Evolutionary conservation across 768 basidiomycete genomes (phyloP).

Genomic region (Mycena venus): DNA sequence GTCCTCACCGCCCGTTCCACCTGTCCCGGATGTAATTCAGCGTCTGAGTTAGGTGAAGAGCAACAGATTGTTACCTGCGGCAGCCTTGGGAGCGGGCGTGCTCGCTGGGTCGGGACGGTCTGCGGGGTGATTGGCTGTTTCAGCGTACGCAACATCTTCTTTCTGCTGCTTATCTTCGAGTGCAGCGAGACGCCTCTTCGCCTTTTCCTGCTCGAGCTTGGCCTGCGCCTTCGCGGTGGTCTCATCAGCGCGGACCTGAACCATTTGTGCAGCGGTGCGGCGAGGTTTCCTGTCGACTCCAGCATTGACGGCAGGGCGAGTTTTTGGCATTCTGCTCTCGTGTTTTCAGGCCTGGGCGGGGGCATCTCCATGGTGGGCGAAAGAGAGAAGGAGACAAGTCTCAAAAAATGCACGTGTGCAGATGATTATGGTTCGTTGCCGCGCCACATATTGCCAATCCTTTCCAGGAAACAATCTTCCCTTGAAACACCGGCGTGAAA

Average conservation of each 20-base stretch:
- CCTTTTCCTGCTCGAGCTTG: not conserved
- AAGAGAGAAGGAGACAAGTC: not conserved
- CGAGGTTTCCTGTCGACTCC: not conserved
- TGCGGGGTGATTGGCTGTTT: not conserved
- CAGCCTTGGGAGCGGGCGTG: not conserved
- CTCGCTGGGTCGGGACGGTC: not conserved
- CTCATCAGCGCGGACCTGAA: not conserved
- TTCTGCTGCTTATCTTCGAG: constrained; percentile 9
- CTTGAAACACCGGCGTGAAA: too few relatives aligned
- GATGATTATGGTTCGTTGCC: not conserved
- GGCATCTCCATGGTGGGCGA: constrained; percentile 11
- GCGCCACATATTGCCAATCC: too few relatives aligned
- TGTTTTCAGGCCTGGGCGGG: not conserved
- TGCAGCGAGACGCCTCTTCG: not conserved
- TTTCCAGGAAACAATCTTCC: too few relatives aligned
- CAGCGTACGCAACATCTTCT: not conserved
- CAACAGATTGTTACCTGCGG: not conserved
- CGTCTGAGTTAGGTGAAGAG: not conserved
- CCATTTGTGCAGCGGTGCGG: not conserved
- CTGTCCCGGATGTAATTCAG: not conserved
- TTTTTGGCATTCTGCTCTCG: not conserved
- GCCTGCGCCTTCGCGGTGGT: not conserved
- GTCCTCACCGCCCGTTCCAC: not conserved
- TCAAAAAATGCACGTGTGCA: not conserved
- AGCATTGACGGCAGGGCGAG: not conserved